phyloP scores from a whole-genome alignment of 495 filamentous ascomycete species.

The Neurospora africana region DNA sequence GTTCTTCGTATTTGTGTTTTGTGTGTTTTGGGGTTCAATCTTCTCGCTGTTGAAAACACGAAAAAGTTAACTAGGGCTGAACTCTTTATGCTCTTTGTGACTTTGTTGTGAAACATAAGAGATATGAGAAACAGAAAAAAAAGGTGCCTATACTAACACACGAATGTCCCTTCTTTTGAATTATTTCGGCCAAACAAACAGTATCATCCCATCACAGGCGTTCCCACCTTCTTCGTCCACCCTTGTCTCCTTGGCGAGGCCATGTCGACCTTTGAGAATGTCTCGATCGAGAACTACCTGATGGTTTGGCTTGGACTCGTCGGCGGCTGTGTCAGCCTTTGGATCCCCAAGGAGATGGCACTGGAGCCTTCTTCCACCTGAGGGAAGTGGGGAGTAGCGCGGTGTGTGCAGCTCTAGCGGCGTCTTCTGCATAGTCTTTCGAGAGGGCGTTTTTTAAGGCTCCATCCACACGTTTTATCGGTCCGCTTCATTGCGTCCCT shows the following conservation, averaged over 20 bases:
- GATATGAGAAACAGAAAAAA: not conserved
- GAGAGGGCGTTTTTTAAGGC: not conserved
- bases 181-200: constrained; percentile 26
- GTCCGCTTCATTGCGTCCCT: not conserved
- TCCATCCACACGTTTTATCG: not conserved
- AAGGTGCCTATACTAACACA: constrained; percentile 34
- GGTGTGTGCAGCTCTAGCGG: not conserved
- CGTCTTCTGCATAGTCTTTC: not conserved
- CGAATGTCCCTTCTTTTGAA: constrained; percentile 6
- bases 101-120: constrained; percentile 1
- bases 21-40: not conserved
- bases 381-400: not conserved
- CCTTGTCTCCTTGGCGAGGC: constrained; percentile 78
- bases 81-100: constrained; percentile 16
- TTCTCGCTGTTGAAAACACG: not conserved
- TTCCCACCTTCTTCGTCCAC: constrained; percentile 72
- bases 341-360: constrained; percentile 51
- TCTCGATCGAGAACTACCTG: constrained; percentile 56
- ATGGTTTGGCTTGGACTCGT: constrained; percentile 72
- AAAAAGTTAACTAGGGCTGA: constrained; percentile 34
- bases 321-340: constrained; percentile 61
- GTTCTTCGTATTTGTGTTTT: constrained; percentile 21
- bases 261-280: constrained; percentile 44
- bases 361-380: constrained; percentile 10
- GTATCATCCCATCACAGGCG: constrained; percentile 68